Conservation (phyloP, 208 protist species). For the Leishmania braziliensis region DNA sequence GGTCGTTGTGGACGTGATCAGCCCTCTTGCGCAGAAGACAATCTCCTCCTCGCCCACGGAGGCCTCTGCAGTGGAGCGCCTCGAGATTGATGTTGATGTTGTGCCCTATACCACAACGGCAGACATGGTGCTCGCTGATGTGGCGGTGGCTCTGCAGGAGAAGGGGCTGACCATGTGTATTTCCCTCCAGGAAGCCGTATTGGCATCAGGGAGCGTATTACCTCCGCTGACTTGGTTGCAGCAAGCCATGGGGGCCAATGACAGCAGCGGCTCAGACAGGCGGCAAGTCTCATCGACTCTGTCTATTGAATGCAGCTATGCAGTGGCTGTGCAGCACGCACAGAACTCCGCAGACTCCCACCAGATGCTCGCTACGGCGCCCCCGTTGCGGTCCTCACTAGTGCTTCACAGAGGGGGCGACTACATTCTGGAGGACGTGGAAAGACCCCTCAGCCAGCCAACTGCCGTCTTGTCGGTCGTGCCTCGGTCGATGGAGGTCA, state of each 20-base stretch:
- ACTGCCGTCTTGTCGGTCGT: constrained; percentile 12
- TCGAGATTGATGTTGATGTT: constrained; percentile 23
- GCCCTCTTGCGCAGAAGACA: background rate
- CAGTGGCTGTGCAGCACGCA: background rate
- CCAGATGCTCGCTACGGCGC: background rate
- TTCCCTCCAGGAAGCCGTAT: constrained; percentile 3
- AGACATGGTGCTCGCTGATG: constrained; percentile 3
- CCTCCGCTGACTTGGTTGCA: constrained; percentile 6
- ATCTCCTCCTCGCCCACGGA: constrained; percentile 5
- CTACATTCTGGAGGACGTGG: background rate
- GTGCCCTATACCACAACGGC: constrained; percentile 11
- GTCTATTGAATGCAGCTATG: background rate
- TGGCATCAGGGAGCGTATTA: constrained; percentile 13
- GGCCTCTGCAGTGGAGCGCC: constrained; percentile 13
- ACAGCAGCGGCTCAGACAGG: background rate
- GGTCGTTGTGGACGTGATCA: constrained; percentile 25
- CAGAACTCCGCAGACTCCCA: background rate
- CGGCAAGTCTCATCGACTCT: background rate
- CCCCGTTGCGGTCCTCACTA: background rate
- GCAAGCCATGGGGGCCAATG: background rate
- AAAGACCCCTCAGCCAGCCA: too few species aligned
- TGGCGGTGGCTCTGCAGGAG: constrained; percentile 24
- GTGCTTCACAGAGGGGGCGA: background rate
- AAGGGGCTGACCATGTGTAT: constrained; percentile 25
- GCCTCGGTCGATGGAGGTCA: constrained; percentile 1